phyloP scores from a whole-genome alignment of 345 rosid genomes.

The Eutrema yunnanense region DNA sequence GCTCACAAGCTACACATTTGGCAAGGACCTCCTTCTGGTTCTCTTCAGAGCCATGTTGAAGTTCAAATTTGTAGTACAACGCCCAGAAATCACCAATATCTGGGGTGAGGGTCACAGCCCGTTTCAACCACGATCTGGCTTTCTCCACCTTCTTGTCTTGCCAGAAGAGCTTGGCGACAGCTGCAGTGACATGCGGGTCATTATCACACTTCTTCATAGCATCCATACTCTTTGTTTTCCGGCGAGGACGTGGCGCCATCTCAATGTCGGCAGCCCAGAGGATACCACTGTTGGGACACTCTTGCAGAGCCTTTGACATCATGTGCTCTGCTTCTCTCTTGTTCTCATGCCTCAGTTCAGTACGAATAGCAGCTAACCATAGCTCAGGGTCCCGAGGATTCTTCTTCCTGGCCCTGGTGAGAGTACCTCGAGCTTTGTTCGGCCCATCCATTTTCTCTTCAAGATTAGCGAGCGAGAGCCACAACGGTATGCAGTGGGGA shows the following conservation, averaged over 20 bases:
- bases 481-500: conserved; percentile 56
- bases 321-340: conserved; percentile 73
- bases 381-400: conserved; percentile 73
- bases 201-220: conserved; percentile 76
- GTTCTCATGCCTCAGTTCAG: conserved; percentile 70
- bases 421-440: conserved; percentile 79
- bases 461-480: conserved; percentile 75
- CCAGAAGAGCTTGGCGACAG: conserved; percentile 87
- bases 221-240: conserved; percentile 64
- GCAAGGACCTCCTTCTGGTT: conserved; percentile 68
- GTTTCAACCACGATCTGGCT: conserved; percentile 75
- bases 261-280: conserved; percentile 86
- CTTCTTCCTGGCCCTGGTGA: conserved; percentile 72
- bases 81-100: conserved; percentile 94
- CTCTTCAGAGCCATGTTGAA: conserved; percentile 78
- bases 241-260: conserved; percentile 80
- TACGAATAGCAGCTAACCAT: conserved; percentile 90
- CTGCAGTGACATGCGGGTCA: conserved; percentile 80
- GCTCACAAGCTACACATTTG: conserved; percentile 71
- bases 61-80: conserved; percentile 75
- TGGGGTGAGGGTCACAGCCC: conserved; percentile 79
- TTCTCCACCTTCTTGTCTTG: conserved; percentile 86
- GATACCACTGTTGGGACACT: conserved; percentile 83
- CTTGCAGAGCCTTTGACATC: conserved; percentile 96
- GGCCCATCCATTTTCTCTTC: conserved; percentile 75